Conservation (phyloP, 1,139 yeast genomes). For the Nakaseomyces kungkrabaensis region DNA sequence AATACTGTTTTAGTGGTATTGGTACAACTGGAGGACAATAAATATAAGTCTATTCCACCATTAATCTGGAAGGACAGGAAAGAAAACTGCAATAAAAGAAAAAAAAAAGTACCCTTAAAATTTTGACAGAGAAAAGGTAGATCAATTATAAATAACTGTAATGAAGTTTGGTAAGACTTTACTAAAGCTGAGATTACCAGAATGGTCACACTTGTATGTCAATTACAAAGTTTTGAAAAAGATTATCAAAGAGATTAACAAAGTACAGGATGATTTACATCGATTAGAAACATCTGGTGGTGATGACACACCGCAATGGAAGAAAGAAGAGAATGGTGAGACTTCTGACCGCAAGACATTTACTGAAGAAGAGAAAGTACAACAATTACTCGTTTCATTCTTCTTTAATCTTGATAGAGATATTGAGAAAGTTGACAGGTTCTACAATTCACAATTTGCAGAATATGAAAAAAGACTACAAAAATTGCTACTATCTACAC, state of each 20-base stretch:
- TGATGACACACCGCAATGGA: constrained; percentile 6
- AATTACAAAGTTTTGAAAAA: constrained; percentile 81
- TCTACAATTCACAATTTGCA: constrained; percentile 59
- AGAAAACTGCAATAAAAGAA: no score
- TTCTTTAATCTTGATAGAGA: constrained; percentile 74
- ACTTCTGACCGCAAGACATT: background rate
- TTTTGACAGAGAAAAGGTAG: background rate
- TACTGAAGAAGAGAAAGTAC: constrained; percentile 32
- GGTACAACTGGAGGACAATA: no score
- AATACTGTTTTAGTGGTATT: no score
- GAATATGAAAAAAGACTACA: constrained; percentile 67
- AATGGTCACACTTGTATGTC: constrained; percentile 74
- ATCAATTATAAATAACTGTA: background rate
- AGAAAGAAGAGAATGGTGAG: constrained; percentile 3
- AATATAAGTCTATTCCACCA: no score
- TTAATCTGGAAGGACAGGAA: no score
- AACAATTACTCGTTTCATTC: constrained; percentile 48
- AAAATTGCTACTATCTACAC: constrained; percentile 34
- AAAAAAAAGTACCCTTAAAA: background rate
- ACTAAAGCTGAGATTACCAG: constrained; percentile 81
- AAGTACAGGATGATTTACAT: constrained; percentile 25
- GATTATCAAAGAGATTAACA: constrained; percentile 49
- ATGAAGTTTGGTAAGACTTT: constrained; percentile 84
- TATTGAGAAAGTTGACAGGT: constrained; percentile 70
- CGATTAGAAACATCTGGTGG: constrained; percentile 13